Evolutionary conservation across 176 grass and related monocot genomes (phyloP).

Genomic region (Pontederia crassipes): DNA sequence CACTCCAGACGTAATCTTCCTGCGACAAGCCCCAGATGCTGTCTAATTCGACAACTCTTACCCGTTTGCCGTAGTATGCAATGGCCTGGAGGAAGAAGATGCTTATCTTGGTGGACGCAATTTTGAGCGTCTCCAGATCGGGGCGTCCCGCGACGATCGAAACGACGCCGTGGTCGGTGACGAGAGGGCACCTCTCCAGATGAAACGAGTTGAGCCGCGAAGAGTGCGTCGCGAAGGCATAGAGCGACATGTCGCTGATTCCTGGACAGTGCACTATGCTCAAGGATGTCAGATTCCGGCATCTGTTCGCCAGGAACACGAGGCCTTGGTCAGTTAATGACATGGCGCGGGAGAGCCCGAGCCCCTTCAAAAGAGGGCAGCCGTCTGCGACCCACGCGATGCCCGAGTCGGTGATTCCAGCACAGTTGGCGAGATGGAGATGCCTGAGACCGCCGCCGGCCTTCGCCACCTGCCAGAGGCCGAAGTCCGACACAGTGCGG

Average conservation of each 20-base stretch:
- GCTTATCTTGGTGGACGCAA: not conserved
- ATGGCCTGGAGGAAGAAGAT: not conserved
- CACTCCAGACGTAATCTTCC: slow-evolving; percentile 4
- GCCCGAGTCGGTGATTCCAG: not conserved
- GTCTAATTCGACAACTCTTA: not conserved
- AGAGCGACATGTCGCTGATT: not conserved
- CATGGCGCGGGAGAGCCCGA: not conserved
- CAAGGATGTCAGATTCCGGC: not conserved
- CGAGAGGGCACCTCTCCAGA: not conserved
- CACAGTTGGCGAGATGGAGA: not conserved
- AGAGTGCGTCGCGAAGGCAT: slow-evolving; percentile 1
- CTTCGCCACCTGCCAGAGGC: not conserved
- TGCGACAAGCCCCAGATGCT: not conserved
- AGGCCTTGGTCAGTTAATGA: slow-evolving; percentile 6
- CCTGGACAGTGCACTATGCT: not conserved
- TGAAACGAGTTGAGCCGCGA: not conserved
- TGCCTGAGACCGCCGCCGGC: not conserved
- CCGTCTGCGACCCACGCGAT: not conserved
- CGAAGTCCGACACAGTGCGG: not conserved
- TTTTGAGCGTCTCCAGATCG: not conserved
- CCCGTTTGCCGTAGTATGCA: not conserved
- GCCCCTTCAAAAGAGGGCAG: not conserved
- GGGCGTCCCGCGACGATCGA: not conserved
- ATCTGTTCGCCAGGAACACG: not conserved
- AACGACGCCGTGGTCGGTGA: not conserved